These are phyloP conservation scores for Globisporangium parvum DNA, from an alignment of 352 stramenopile species.

Conservation along the genomic window DNA sequence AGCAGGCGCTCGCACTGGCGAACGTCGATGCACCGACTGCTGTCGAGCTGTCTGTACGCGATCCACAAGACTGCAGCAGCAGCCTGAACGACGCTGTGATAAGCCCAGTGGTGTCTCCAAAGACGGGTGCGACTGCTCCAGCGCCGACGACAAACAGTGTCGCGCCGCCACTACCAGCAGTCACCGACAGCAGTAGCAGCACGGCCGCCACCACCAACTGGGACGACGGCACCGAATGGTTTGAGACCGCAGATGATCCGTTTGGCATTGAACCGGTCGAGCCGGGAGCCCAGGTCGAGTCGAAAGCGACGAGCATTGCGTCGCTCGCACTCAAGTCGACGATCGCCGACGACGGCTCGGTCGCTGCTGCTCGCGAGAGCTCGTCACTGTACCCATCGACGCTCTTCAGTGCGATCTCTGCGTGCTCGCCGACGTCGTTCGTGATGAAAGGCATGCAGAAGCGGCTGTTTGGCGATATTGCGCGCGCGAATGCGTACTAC, in stretches of 20 bases:
- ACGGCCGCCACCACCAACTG: slow-evolving; percentile 8
- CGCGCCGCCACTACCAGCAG: neutral
- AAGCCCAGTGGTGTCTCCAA: no score
- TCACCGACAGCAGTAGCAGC: neutral
- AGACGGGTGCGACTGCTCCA: no score
- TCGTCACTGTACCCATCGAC: slow-evolving; percentile 29
- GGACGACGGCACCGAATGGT: slow-evolving; percentile 6
- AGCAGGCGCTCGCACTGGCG: slow-evolving; percentile 2
- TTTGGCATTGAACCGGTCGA: no score
- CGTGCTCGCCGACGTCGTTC: slow-evolving; percentile 42
- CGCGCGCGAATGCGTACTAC: slow-evolving; percentile 67
- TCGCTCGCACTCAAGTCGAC: no score
- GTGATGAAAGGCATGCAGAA: slow-evolving; percentile 63
- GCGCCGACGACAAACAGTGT: no score
- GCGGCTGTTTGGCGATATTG: slow-evolving; percentile 53
- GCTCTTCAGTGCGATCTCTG: slow-evolving; percentile 35
- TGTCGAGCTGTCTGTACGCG: neutral
- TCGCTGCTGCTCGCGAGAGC: neutral
- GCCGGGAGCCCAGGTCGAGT: neutral
- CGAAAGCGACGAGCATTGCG: neutral
- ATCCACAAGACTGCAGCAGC: no score
- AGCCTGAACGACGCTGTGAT: no score
- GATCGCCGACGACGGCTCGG: slow-evolving; percentile 9
- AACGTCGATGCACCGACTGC: neutral
- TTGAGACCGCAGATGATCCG: slow-evolving; percentile 4